Base-by-base conservation (phyloP, 441 rosid species). In the Gossypium aridum region DNA sequence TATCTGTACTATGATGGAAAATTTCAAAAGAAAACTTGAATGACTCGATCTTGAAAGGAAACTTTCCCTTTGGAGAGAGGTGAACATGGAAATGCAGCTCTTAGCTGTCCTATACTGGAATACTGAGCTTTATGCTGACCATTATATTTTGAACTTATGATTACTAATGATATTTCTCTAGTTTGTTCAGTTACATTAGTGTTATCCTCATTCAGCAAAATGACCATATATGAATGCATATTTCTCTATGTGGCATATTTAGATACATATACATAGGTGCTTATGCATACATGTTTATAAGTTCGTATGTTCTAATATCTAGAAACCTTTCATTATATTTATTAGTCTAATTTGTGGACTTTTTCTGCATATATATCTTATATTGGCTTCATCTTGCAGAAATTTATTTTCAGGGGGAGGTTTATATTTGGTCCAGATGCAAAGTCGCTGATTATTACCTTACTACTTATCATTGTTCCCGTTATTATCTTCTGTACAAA, bases 381-480 rank as follows among this genome's bases (percentile, higher is more conserved):
- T 22, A 10, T 62, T 64, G 59, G 37, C 16, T 74, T 43, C 56
- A 59, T 61, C 26, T 80, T 19, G 80, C 85, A 89, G 93, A 81
- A 51, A 77, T 89, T 87, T 74, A 61, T 81, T 77, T 74, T 83
- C 37, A 57, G 64, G 45, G 93, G 93, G 75, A 86, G 87, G 79
- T 72, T 89, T 72, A 79, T 89, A 23, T 89, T 89, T 3, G 91
- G 93, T 60, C 90, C 93, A 16, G 91, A 87, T 75, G 91, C 80
- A 0, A 85, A 75, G 64, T 85, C 90, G 16, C 64, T 89, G 79
- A 73, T 66, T 19, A 64, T 87, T 16, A 83, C 90, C 6, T 26
- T 81, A 57, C 71, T 76, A 69, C 88, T 89, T 8, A 80, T 87
- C 17, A 80, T 82, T 49, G 86, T 70, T 64, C 93, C 93, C 8